Evolutionary conservation across 2,329 filamentous ascomycete genomes (phyloP), one percentile per base, ranked within the genome.

Genomic region (Cadophora luteo-olivacea): DNA sequence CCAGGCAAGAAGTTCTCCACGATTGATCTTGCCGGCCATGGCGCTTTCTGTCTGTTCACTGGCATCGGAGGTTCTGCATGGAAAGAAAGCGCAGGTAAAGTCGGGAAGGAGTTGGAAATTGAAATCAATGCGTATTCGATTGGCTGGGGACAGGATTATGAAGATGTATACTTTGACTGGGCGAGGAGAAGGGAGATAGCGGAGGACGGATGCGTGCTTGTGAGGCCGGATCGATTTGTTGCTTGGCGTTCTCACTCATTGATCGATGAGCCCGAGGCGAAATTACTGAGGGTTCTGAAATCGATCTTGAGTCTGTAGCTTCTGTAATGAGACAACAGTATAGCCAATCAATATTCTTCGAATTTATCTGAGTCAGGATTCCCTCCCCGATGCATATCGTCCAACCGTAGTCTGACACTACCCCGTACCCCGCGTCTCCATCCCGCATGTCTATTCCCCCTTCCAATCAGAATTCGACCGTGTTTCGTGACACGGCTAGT

Each of bases 141-240:
- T 70, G 88, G 89, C 0, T 87, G 82, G 78, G 79, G 81, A 16
- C 84, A 86, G 69, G 86, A 90, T 67, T 90, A 82, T 70, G 84
- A 89, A 74, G 89, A 91, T 74, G 81, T 87, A 0, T 90, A 90
- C 75, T 84, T 83, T 69, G 86, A 89, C 66, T 91, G 88, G 88
- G 82, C 80, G 12, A 77, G 79, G 58, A 77, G 81, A 65, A 80
- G 86, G 19, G 86, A 84, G 55, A 82, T 90, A 1, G 82, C 83
- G 24, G 88, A 89, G 69, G 82, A 84, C 68, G 87, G 88, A 1
- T 85, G 82, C 72, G 81, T 90, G 19, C 79, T 90, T 29, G 82
- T 86, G 4, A 78, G 88, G 12, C 88, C 88, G 0, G 88, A 91
- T 78, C 78, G 84, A 36, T 75, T 74, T 67, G 68, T 75, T 19